Evolutionary conservation across 257 asterid genomes (phyloP).

Genomic region (Thymus quinquecostatus): DNA sequence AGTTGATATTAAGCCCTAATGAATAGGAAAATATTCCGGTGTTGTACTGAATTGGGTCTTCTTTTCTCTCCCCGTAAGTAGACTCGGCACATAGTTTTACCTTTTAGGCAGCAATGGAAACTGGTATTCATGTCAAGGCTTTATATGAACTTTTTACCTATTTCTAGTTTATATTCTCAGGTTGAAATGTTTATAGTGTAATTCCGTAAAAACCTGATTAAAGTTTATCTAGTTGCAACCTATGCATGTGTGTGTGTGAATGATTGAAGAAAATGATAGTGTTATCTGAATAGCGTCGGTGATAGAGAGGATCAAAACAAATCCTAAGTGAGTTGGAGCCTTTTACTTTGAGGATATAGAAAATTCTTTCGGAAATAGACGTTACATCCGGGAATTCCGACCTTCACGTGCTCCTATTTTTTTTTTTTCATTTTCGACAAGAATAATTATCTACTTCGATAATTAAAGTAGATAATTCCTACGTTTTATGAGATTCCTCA

Average conservation of each 20-base stretch:
- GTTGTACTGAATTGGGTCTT: background rate
- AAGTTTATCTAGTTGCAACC: too few relatives aligned
- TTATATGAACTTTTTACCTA: too few relatives aligned
- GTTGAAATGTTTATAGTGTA: too few relatives aligned
- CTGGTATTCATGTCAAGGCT: too few relatives aligned
- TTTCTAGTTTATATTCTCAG: too few relatives aligned
- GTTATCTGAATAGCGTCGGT: background rate
- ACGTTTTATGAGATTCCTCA: too few relatives aligned
- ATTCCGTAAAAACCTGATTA: too few relatives aligned
- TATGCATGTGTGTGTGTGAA: too few relatives aligned
- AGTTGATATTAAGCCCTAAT: background rate
- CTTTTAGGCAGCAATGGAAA: too few relatives aligned
- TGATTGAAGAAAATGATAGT: too few relatives aligned
- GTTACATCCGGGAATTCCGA: constrained; percentile 22
- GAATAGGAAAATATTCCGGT: background rate
- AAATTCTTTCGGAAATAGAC: constrained; percentile 27
- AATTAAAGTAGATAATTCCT: background rate
- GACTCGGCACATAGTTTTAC: too few relatives aligned
- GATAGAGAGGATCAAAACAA: constrained; percentile 10
- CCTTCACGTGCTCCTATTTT: constrained; percentile 33
- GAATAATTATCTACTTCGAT: background rate
- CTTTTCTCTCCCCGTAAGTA: too few relatives aligned
- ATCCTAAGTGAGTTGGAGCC: constrained; percentile 18
- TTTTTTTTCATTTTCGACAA: constrained; percentile 16
- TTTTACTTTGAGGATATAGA: background rate